Conservation (phyloP, 305 asterid genomes). For the Fraxinus albicans region DNA sequence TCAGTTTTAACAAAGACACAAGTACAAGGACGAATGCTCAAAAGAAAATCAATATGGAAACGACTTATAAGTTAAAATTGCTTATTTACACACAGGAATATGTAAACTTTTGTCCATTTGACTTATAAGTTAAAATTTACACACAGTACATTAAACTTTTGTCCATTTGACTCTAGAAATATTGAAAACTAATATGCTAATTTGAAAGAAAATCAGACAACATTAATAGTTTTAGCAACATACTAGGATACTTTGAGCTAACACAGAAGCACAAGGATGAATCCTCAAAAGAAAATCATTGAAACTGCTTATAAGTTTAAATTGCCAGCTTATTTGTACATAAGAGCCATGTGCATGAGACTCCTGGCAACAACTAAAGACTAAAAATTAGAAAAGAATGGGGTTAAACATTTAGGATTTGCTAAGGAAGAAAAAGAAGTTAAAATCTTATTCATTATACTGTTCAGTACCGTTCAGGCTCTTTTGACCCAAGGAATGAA, state of each 20-base stretch:
- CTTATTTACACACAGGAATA: too few relatives aligned
- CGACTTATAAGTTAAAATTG: neutral
- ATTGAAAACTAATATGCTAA: neutral
- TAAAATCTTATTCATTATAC: neutral
- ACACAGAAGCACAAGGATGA: neutral
- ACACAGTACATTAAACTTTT: neutral
- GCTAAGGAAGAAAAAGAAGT: neutral
- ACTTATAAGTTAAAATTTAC: neutral
- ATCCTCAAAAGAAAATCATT: neutral
- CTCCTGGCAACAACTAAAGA: slow-evolving; percentile 1
- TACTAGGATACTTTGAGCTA: neutral
- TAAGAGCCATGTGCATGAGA: slow-evolving; percentile 14
- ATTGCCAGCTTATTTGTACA: slow-evolving; percentile 24
- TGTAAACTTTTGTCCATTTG: too few relatives aligned
- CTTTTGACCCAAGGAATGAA: slow-evolving; percentile 42
- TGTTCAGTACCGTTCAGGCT: slow-evolving; percentile 14
- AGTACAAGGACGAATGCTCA: neutral
- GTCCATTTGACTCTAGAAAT: neutral
- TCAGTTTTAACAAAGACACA: neutral
- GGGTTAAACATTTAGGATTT: neutral
- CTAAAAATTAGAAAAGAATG: neutral
- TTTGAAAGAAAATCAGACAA: slow-evolving; percentile 1
- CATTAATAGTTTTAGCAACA: neutral
- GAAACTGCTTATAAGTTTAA: slow-evolving; percentile 6
- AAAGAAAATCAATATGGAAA: neutral